phyloP scores from a whole-genome alignment of 2,329 filamentous ascomycete species.

The Pseudogymnoascus sp. region DNA sequence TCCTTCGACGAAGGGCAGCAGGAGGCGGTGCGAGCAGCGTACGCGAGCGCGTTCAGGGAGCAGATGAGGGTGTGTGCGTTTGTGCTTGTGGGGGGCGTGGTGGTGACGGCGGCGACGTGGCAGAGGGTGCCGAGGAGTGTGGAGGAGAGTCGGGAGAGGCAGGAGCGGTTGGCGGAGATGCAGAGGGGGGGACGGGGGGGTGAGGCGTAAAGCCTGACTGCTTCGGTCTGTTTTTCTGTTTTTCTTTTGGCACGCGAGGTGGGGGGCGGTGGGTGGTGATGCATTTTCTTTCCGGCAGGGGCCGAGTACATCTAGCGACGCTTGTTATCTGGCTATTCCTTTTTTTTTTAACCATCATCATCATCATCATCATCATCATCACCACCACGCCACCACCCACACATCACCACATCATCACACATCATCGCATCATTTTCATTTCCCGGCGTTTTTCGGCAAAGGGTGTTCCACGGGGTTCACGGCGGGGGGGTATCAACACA shows the following conservation, averaged over 20 bases:
- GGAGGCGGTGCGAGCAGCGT: conserved; percentile 14
- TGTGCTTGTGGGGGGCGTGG: conserved; percentile 11
- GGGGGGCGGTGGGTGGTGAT: not conserved
- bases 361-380: not conserved
- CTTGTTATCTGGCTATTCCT: not conserved
- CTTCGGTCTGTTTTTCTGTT: too few relatives aligned
- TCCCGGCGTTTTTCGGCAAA: not conserved
- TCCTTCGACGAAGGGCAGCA: conserved; percentile 4
- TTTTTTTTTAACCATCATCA: not conserved
- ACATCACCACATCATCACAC: not conserved
- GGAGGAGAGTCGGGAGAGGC: not conserved
- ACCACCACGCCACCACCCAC: not conserved
- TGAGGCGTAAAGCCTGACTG: not conserved
- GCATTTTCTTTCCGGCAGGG: not conserved
- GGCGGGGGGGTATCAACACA: not conserved
- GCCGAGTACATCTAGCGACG: not conserved
- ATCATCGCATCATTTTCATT: not conserved
- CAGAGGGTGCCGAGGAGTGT: not conserved
- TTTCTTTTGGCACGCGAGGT: not conserved
- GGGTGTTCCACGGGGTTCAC: not conserved
- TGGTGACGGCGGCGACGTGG: conserved; percentile 12
- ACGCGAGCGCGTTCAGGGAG: conserved; percentile 18
- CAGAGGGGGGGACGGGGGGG: not conserved
- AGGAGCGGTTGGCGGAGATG: not conserved
- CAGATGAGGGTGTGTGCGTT: conserved; percentile 19